Evolutionary conservation across 2,329 filamentous ascomycete species (phyloP).

Genomic region (Apiospora rasikravindrae): DNA sequence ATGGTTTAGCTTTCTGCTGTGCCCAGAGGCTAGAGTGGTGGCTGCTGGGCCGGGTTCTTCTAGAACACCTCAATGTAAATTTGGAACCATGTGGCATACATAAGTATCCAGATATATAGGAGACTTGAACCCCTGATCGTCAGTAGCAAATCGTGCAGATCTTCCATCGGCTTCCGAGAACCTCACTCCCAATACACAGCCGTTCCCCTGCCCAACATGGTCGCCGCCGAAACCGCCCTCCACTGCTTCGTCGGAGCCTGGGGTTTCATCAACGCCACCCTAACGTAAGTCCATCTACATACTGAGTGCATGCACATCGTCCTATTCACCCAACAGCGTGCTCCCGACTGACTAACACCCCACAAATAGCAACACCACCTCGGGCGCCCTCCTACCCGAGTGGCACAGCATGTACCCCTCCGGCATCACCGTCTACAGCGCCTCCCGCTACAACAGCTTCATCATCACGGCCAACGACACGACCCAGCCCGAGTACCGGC

Average conservation of each 20-base stretch:
- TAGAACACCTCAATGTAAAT: no score
- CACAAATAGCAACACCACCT: background rate
- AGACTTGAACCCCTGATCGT: no score
- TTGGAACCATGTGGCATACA: no score
- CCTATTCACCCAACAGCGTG: no score
- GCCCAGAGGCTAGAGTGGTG: no score
- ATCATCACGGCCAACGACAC: conserved; percentile 6
- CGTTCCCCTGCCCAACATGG: background rate
- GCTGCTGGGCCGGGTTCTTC: no score
- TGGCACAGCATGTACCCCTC: conserved; percentile 10
- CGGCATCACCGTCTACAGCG: conserved; percentile 2
- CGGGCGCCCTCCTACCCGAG: background rate
- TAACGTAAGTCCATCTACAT: background rate
- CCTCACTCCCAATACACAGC: no score
- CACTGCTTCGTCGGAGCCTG: background rate
- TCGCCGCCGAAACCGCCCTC: background rate
- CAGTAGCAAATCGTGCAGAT: no score
- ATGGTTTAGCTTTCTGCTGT: no score
- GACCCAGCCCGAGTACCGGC: background rate
- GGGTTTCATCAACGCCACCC: conserved; percentile 6
- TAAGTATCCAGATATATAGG: no score
- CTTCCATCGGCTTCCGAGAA: no score
- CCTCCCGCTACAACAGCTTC: background rate
- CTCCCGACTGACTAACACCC: background rate
- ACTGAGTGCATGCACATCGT: background rate